Evolutionary conservation across 202 grass and related monocot species (phyloP).

Genomic region (Miscanthus sacchariflorus): DNA sequence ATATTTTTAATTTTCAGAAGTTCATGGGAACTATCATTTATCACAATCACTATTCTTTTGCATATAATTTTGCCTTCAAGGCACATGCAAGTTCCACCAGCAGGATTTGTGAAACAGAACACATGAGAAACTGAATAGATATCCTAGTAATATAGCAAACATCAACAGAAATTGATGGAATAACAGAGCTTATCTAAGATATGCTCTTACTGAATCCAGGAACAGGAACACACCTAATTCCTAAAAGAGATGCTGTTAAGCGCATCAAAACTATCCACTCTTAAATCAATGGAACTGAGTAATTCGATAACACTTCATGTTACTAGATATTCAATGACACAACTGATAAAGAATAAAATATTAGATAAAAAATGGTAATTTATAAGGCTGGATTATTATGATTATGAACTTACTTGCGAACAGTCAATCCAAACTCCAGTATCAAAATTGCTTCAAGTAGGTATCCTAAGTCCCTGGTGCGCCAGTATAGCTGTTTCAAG

Average conservation of each 20-base stretch:
- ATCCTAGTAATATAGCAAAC: neutral
- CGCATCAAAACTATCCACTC: constrained; percentile 1
- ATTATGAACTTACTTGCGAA: constrained; percentile 73
- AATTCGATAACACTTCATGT: neutral
- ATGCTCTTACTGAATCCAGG: neutral
- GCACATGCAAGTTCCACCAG: neutral
- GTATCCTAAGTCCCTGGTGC: constrained; percentile 84
- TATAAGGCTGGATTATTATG: constrained; percentile 12
- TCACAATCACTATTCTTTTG: neutral
- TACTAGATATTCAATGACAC: constrained; percentile 24
- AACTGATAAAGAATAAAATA: constrained; percentile 28
- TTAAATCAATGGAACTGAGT: constrained; percentile 3
- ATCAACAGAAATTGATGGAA: constrained; percentile 15
- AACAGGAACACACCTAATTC: neutral
- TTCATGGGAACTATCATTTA: neutral
- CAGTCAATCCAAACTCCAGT: constrained; percentile 83
- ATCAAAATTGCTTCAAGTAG: constrained; percentile 95
- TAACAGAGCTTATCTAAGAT: neutral
- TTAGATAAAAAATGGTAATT: neutral
- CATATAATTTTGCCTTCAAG: neutral
- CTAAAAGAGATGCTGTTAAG: neutral
- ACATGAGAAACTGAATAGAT: constrained; percentile 17
- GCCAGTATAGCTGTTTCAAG: constrained; percentile 91
- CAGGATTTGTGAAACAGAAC: neutral
- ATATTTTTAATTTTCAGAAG: neutral